Evolutionary conservation across 164 flowering plant genomes (phyloP), one percentile per base, ranked within the genome.

Genomic region (Saururus chinensis): DNA sequence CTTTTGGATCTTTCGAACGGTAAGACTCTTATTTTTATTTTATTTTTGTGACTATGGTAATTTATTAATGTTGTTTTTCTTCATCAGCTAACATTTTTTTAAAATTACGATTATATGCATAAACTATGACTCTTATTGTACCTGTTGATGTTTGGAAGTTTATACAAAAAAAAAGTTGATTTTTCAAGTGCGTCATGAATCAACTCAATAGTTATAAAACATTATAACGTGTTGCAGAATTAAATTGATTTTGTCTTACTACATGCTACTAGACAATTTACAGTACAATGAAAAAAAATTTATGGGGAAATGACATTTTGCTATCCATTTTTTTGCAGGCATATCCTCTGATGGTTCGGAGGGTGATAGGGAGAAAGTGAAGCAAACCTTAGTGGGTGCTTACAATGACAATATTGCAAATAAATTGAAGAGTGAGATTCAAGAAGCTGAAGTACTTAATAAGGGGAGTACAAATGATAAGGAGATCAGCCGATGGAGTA

Each of bases 1-100:
- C 73, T 87, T 6, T 52, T 89, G 5, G 97, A 87, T 73, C 84
- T 89, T 60, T 87, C 97, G 0, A 89, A 84, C 64, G 95, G 97
- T 87, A 82, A 16, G 75, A 61, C 1, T n/a, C n/a, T n/a, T n/a
- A 23, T 7, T 25, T 19, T 42, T 30, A 9, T 48, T 64, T 5
- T 21, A 1, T 53, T 51, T 9, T 30, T 9, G 14, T 8, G 17
- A 12, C 14, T 12, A 45, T 45, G 7, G 49, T 45, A 45, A 45
- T 12, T 7, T 17, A 12, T 12, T 12, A 45, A 45, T 7, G 17
- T 8, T 12, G 49, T 7, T 45, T 17, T 12, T 12, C 14, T 45
- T 45, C 11, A 8, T 45, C 49, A 8, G 14, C 49, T 8, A 41
- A 41, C 12, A 41, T 8, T 41, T 8, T 0, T n/a, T n/a, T n/a